A percentile compares a stretch with the other conserved stretches of the same genome.
These are phyloP conservation scores for Xylaria sp. DNA, from an alignment of 2,329 filamentous ascomycete genomes.

Conservation along the genomic window DNA sequence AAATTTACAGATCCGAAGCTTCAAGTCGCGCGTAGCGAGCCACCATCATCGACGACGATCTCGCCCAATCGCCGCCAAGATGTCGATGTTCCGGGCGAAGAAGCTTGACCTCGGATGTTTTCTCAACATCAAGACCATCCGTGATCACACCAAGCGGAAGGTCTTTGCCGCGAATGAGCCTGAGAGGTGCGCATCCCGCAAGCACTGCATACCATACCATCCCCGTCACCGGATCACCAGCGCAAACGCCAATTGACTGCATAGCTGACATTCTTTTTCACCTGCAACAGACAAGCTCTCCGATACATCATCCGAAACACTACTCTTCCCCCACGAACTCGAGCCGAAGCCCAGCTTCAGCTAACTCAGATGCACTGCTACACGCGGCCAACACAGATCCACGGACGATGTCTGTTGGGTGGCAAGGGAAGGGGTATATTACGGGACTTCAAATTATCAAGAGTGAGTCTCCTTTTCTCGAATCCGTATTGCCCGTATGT, in stretches of 20 bases:
- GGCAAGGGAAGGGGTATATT: conserved; percentile 93
- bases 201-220: background rate
- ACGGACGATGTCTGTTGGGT: conserved; percentile 90
- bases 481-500: background rate
- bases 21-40: conserved; percentile 15
- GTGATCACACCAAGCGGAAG: conserved; percentile 97
- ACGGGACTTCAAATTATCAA: conserved; percentile 82
- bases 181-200: conserved; percentile 72
- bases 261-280: conserved; percentile 18
- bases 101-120: conserved; percentile 90
- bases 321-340: conserved; percentile 79
- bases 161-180: conserved; percentile 88
- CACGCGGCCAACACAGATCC: conserved; percentile 91
- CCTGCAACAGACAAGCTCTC: conserved; percentile 81
- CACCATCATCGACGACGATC: conserved; percentile 22
- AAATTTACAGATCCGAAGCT: conserved; percentile 35
- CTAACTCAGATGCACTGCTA: conserved; percentile 96
- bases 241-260: conserved; percentile 16
- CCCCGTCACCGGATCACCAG: background rate
- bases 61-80: conserved; percentile 54
- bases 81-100: conserved; percentile 90
- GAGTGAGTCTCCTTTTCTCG: conserved; percentile 11
- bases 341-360: conserved; percentile 92
- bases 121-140: conserved; percentile 85
- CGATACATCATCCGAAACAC: conserved; percentile 96